phyloP scores from a whole-genome alignment of 345 rosid species.

The Camelina hispida region DNA sequence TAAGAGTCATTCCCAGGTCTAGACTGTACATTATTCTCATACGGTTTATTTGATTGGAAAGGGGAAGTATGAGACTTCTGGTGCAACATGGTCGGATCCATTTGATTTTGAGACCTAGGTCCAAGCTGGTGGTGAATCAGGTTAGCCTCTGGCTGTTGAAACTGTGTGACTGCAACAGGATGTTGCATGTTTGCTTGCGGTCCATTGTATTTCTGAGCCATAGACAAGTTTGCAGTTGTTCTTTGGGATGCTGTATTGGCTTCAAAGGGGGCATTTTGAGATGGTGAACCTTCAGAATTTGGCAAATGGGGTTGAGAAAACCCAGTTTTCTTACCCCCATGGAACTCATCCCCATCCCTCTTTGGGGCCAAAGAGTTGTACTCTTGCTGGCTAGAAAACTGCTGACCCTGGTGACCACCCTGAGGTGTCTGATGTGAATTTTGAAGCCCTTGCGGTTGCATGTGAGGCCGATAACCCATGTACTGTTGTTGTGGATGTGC shows the following conservation, averaged over 20 bases:
- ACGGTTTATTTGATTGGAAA: slow-evolving; percentile 52
- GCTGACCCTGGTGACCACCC: slow-evolving; percentile 60
- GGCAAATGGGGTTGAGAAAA: slow-evolving; percentile 70
- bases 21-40: slow-evolving; percentile 62
- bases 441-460: slow-evolving; percentile 56
- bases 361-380: slow-evolving; percentile 50
- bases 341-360: slow-evolving; percentile 67
- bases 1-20: slow-evolving; percentile 65
- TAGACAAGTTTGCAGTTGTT: slow-evolving; percentile 53
- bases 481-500: slow-evolving; percentile 61
- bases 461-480: slow-evolving; percentile 61
- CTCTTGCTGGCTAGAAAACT: slow-evolving; percentile 60
- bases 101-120: slow-evolving; percentile 63
- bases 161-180: slow-evolving; percentile 50
- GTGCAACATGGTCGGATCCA: slow-evolving; percentile 55
- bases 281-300: slow-evolving; percentile 54
- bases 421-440: slow-evolving; percentile 57
- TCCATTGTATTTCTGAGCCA: slow-evolving; percentile 63
- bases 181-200: slow-evolving; percentile 58
- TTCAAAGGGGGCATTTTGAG: slow-evolving; percentile 60
- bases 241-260: slow-evolving; percentile 53
- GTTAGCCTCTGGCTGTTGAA: slow-evolving; percentile 63
- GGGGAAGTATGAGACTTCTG: slow-evolving; percentile 62
- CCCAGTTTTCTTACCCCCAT: slow-evolving; percentile 58
- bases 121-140: slow-evolving; percentile 61